phyloP scores from a whole-genome alignment of 176 grass and related monocot genomes.

The Aegilops longissima region DNA sequence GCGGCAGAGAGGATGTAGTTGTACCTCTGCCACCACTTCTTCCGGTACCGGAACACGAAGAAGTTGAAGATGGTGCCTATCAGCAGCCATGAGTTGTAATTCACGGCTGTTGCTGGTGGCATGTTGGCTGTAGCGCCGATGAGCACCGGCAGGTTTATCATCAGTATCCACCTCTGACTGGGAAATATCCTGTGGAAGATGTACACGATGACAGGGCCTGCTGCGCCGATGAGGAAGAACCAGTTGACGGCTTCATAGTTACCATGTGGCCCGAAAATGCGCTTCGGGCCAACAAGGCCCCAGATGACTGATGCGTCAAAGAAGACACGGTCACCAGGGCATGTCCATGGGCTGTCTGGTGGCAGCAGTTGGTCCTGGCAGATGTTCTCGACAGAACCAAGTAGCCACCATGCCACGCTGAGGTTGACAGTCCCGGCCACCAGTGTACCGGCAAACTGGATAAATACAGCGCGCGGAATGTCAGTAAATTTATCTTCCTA shows the following conservation, averaged over 20 bases:
- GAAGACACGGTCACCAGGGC: no score
- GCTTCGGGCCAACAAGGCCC: conserved; percentile 59
- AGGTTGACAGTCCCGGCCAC: conserved; percentile 68
- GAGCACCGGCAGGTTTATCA: conserved; percentile 87
- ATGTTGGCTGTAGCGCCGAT: conserved; percentile 61
- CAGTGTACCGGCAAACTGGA: conserved; percentile 61
- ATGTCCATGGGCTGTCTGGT: conserved; percentile 40
- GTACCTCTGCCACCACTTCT: conserved; percentile 51
- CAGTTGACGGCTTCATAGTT: conserved; percentile 64
- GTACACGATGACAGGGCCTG: conserved; percentile 66
- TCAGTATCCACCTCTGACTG: conserved; percentile 52
- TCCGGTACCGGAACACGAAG: conserved; percentile 37
- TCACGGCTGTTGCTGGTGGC: conserved; percentile 50
- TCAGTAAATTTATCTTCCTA: conserved; percentile 11
- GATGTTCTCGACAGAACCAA: conserved; percentile 59
- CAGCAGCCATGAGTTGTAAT: no score
- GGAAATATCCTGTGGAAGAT: conserved; percentile 59
- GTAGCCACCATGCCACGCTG: conserved; percentile 69
- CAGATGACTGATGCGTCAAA: conserved; percentile 87
- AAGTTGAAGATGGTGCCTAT: no score
- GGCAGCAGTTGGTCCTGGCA: conserved; percentile 49
- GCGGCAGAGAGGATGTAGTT: conserved; percentile 57
- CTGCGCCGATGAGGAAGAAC: conserved; percentile 67
- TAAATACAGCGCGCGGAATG: background rate
- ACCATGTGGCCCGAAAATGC: conserved; percentile 59